Evolutionary conservation across 352 stramenopile genomes (phyloP).

Genomic region (Peronospora belbahrii): DNA sequence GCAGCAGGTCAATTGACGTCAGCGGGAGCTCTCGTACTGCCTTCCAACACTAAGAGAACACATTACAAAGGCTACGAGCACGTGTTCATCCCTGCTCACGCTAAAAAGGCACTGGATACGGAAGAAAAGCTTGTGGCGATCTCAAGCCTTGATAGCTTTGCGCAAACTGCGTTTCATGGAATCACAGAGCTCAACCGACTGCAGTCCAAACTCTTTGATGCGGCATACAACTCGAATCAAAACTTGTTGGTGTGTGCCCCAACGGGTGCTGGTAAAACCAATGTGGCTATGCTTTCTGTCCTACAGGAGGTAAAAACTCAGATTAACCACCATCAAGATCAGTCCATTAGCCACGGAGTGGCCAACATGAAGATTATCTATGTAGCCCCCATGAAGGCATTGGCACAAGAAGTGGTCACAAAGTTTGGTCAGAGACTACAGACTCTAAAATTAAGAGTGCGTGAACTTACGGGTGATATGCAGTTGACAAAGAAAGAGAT

Average conservation of each 20-base stretch:
- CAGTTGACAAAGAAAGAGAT: constrained; percentile 97
- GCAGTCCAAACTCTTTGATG: constrained; percentile 96
- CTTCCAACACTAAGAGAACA: constrained; percentile 56
- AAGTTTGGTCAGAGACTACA: constrained; percentile 92
- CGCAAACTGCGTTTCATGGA: constrained; percentile 69
- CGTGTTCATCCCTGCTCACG: constrained; percentile 70
- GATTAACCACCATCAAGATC: constrained; percentile 31
- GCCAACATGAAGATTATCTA: constrained; percentile 93
- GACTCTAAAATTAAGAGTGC: constrained; percentile 64
- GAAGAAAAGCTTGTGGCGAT: constrained; percentile 63
- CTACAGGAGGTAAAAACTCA: constrained; percentile 87
- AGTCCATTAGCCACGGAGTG: constrained; percentile 23
- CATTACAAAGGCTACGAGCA: constrained; percentile 80
- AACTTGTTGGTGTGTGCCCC: constrained; percentile 94
- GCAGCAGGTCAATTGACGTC: constrained; percentile 58
- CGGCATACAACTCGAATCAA: constrained; percentile 93
- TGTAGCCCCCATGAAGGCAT: constrained; percentile 95
- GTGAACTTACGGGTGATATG: constrained; percentile 97
- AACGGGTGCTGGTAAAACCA: constrained; percentile 96
- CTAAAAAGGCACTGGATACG: constrained; percentile 47
- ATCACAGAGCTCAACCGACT: constrained; percentile 92
- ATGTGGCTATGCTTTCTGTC: constrained; percentile 97
- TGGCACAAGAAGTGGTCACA: constrained; percentile 98
- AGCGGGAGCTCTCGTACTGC: constrained; percentile 44
- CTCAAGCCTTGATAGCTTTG: constrained; percentile 54